phyloP scores from a whole-genome alignment of 2,329 filamentous ascomycete species.

The Aspergillus versicolor region DNA sequence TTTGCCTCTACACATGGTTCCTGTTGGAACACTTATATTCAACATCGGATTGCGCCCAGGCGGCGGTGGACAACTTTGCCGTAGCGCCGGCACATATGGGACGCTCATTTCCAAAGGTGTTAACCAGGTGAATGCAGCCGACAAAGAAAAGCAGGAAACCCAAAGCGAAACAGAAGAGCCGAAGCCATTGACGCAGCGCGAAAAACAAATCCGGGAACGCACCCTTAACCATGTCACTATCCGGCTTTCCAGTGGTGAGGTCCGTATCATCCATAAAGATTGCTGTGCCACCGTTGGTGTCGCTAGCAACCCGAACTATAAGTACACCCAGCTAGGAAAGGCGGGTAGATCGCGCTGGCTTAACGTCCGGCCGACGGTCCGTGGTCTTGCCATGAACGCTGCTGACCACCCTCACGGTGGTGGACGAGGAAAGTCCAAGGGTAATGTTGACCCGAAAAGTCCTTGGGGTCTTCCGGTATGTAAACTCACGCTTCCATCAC shows the following conservation, averaged over 20 bases:
- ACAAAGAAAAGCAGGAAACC: constrained; percentile 53
- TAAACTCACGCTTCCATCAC: constrained; percentile 25
- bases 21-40: constrained; percentile 88
- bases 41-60: constrained; percentile 75
- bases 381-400: constrained; percentile 99
- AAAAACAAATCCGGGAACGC: constrained; percentile 51
- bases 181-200: constrained; percentile 37
- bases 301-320: constrained; percentile 88
- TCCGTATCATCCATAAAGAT: constrained; percentile 83
- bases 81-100: constrained; percentile 90
- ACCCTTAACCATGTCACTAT: constrained; percentile 78
- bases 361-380: constrained; percentile 89
- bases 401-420: constrained; percentile 97
- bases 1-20: constrained; percentile 91
- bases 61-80: constrained; percentile 83
- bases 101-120: constrained; percentile 84
- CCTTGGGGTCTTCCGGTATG: constrained; percentile 94
- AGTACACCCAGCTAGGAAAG: constrained; percentile 90
- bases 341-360: constrained; percentile 91
- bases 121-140: constrained; percentile 53
- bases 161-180: constrained; percentile 30
- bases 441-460: constrained; percentile 90
- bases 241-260: constrained; percentile 86
- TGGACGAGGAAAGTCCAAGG: constrained; percentile 99
- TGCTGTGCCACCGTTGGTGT: constrained; percentile 94